Conservation (phyloP, 768 basidiomycete genomes). For the Clitopilus hobsonii region DNA sequence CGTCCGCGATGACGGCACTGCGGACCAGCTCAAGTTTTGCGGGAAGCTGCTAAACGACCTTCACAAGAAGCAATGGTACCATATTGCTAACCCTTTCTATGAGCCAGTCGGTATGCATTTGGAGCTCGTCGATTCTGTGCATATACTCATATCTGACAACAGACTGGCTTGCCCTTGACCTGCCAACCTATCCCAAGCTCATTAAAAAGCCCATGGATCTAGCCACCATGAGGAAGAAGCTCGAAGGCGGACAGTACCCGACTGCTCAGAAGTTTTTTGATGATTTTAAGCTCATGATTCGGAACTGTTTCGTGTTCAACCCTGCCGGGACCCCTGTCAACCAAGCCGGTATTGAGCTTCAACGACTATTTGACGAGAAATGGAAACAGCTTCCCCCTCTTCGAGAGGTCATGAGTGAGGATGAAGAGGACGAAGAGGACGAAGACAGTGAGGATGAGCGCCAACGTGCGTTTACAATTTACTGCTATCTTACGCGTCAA, state of each 20-base stretch:
- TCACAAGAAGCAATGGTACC: slow-evolving; percentile 71
- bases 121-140: slow-evolving; percentile 2
- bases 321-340: slow-evolving; percentile 85
- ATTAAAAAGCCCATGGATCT: slow-evolving; percentile 97
- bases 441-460: slow-evolving; percentile 67
- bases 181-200: slow-evolving; percentile 83
- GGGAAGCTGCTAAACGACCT: slow-evolving; percentile 70
- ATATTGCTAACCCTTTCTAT: slow-evolving; percentile 79
- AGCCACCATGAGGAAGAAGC: slow-evolving; percentile 80
- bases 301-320: slow-evolving; percentile 92
- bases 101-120: slow-evolving; percentile 81
- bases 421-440: slow-evolving; percentile 65
- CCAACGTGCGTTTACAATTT: slow-evolving; percentile 45
- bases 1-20: slow-evolving; percentile 59
- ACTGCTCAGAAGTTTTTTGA: slow-evolving; percentile 79
- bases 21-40: slow-evolving; percentile 85
- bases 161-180: slow-evolving; percentile 76
- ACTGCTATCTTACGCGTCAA: slow-evolving; percentile 3
- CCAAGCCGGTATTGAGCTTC: slow-evolving; percentile 79
- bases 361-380: slow-evolving; percentile 87
- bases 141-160: slow-evolving; percentile 6
- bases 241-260: slow-evolving; percentile 72
- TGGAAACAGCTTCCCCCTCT: slow-evolving; percentile 76
- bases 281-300: slow-evolving; percentile 93
- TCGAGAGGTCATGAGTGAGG: slow-evolving; percentile 49